Evolutionary conservation across 495 filamentous ascomycete genomes (phyloP).

Genomic region (Neurospora sp.): DNA sequence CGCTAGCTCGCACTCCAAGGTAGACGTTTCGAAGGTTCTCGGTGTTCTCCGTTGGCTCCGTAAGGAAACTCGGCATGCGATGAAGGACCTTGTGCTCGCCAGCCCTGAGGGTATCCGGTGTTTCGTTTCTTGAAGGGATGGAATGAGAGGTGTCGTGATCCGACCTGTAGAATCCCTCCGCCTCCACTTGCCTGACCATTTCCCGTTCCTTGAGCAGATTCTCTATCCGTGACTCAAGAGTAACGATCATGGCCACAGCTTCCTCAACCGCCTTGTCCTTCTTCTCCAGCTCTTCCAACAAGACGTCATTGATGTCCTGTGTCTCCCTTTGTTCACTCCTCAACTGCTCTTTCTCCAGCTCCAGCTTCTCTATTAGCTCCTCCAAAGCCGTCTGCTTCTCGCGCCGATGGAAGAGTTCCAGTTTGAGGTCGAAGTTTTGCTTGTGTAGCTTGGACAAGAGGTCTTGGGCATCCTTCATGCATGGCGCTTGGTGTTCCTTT

Average conservation of each 20-base stretch:
- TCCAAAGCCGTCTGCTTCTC: constrained; percentile 45
- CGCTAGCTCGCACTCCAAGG: constrained; percentile 36
- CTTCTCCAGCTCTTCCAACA: constrained; percentile 61
- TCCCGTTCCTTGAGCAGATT: constrained; percentile 37
- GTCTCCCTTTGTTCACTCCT: constrained; percentile 36
- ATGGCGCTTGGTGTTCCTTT: constrained; percentile 24
- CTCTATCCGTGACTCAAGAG: constrained; percentile 58
- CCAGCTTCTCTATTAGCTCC: constrained; percentile 50
- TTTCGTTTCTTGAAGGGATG: constrained; percentile 3
- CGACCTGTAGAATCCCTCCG: constrained; percentile 18
- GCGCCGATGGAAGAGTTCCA: constrained; percentile 70
- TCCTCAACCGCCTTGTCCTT: constrained; percentile 71
- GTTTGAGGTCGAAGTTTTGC: constrained; percentile 83
- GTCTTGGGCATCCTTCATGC: constrained; percentile 38
- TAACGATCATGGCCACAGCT: constrained; percentile 70
- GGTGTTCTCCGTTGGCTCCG: constrained; percentile 49
- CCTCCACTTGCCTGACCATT: constrained; percentile 30
- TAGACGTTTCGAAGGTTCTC: constrained; percentile 58
- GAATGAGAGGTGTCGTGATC: constrained; percentile 1
- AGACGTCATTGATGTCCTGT: constrained; percentile 55
- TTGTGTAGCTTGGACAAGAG: constrained; percentile 58
- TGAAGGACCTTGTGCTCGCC: constrained; percentile 22
- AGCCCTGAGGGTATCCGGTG: constrained; percentile 5
- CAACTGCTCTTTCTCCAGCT: constrained; percentile 31
- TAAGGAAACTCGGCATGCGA: constrained; percentile 59